Base-by-base conservation (phyloP, 805 yeast species). In the Ogataea nitratoaversa region DNA sequence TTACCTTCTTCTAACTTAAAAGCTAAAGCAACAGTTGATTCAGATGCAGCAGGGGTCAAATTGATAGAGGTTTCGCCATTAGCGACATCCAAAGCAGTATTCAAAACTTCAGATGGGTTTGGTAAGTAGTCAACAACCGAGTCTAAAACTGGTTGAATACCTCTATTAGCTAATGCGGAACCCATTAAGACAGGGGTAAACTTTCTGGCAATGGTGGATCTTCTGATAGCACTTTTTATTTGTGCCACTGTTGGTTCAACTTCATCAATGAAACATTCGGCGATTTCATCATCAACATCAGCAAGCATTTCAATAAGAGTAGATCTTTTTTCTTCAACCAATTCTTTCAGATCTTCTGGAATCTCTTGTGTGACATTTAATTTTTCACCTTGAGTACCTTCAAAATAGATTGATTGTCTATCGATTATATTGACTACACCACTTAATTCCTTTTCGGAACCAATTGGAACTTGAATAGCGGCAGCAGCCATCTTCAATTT, bases 101-200 rank as follows among this genome's bases (percentile, higher is more conserved):
- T 93, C 56, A 87, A 71, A 40, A 93, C 82, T 66, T 93, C 96
- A 46, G 93, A 79, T 41, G 99, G 99, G 62, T 91, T 82, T 34
- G 99, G 99, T 56, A 93, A 75, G 66, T 81, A 93, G 62, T 91
- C 97, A 50, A 91, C 91, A 44, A 93, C 95, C 30, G 97, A 93
- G 63, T 93, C 97, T 53, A 93, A 72, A 28, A 91, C 96, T 18
- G 90, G 90, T 71, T 93, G 99, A 49, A 93, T 76, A 65, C 97
- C 96, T 50, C 82, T 86, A 70, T 93, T 93, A 43, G 98, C 99
- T 49, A 93, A 74, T 16, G 99, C 99, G 36, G 97, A 88, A 18
- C 99, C 99, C 97, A 93, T 93, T 50, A 91, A 72, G n/a, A 93
- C 98, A n/a, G 99, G 99, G 12, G 98, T 88, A 72, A 93, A 93